Conservation (phyloP, 2,329 filamentous ascomycete species). For the Fusarium sulawesiense region DNA sequence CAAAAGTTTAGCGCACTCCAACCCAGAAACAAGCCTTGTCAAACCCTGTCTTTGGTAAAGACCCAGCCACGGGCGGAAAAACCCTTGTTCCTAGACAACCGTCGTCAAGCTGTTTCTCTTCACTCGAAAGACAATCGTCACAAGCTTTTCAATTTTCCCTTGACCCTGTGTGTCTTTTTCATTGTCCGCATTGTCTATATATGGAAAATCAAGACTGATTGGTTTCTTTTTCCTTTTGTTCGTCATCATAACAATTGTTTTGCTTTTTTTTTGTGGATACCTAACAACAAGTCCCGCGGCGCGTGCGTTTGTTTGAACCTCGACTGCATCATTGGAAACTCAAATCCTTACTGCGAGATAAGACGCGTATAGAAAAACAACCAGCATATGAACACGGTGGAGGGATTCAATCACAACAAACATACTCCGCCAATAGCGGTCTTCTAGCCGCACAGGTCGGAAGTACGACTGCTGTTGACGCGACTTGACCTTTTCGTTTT, state of each 20-base stretch:
- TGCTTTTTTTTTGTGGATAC: constrained; percentile 23
- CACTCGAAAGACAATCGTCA: constrained; percentile 20
- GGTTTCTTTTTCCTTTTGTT: neutral
- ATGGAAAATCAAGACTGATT: neutral
- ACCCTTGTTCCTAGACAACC: constrained; percentile 34
- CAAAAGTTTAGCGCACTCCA: constrained; percentile 19
- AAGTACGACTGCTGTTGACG: constrained; percentile 22
- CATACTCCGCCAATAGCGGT: neutral
- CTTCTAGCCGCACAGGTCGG: neutral
- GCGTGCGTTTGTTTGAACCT: constrained; percentile 33
- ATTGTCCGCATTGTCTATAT: neutral
- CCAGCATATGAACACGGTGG: constrained; percentile 20
- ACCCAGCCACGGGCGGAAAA: constrained; percentile 37
- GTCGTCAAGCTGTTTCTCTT: constrained; percentile 13
- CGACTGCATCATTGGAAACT: constrained; percentile 34
- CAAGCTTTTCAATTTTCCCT: constrained; percentile 24
- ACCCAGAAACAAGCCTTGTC: constrained; percentile 11
- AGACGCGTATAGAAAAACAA: constrained; percentile 18
- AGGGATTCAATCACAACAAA: neutral
- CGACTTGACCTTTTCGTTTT: constrained; percentile 14
- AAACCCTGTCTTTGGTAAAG: neutral
- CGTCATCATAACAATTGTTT: neutral
- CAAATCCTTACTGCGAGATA: constrained; percentile 16
- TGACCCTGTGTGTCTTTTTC: neutral
- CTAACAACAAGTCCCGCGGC: constrained; percentile 21